Evolutionary conservation across 2,329 filamentous ascomycete genomes (phyloP).

Genomic region (Colletotrichum cereale): DNA sequence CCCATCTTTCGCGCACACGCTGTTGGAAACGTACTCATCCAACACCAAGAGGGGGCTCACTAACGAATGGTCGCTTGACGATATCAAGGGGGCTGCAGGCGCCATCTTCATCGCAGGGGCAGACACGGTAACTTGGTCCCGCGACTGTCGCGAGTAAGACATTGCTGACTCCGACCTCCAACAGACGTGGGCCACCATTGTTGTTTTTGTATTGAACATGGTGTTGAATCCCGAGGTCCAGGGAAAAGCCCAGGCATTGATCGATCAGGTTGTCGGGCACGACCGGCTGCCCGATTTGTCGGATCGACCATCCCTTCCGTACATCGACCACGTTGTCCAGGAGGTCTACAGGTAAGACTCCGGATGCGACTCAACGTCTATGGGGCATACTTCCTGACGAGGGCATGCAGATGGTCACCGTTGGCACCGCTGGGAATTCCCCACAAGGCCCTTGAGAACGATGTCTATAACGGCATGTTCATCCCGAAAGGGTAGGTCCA

Average conservation of each 20-base stretch:
- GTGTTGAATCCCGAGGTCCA: slow-evolving; percentile 56
- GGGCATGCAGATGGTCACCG: slow-evolving; percentile 53
- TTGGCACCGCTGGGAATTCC: slow-evolving; percentile 65
- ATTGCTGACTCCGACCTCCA: slow-evolving; percentile 51
- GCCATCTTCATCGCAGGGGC: slow-evolving; percentile 62
- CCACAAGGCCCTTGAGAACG: slow-evolving; percentile 66
- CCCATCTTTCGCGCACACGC: slow-evolving; percentile 36
- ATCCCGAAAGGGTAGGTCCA: slow-evolving; percentile 63
- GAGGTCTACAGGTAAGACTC: slow-evolving; percentile 50
- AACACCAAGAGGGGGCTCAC: slow-evolving; percentile 27
- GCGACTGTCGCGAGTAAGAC: slow-evolving; percentile 4
- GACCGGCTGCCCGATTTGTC: slow-evolving; percentile 59
- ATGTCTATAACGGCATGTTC: slow-evolving; percentile 67
- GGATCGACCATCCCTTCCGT: slow-evolving; percentile 57
- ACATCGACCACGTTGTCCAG: slow-evolving; percentile 54
- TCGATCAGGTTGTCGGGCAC: slow-evolving; percentile 61
- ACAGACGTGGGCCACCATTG: slow-evolving; percentile 40
- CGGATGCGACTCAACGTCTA: not conserved
- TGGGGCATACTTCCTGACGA: slow-evolving; percentile 15
- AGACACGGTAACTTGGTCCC: slow-evolving; percentile 53
- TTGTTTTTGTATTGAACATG: slow-evolving; percentile 40
- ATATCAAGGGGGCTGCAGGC: slow-evolving; percentile 62
- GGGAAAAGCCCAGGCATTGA: slow-evolving; percentile 56
- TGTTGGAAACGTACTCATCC: slow-evolving; percentile 33
- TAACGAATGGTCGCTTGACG: slow-evolving; percentile 47